Conservation (phyloP, 2,329 filamentous ascomycete genomes). For the Colletotrichum sp. region DNA sequence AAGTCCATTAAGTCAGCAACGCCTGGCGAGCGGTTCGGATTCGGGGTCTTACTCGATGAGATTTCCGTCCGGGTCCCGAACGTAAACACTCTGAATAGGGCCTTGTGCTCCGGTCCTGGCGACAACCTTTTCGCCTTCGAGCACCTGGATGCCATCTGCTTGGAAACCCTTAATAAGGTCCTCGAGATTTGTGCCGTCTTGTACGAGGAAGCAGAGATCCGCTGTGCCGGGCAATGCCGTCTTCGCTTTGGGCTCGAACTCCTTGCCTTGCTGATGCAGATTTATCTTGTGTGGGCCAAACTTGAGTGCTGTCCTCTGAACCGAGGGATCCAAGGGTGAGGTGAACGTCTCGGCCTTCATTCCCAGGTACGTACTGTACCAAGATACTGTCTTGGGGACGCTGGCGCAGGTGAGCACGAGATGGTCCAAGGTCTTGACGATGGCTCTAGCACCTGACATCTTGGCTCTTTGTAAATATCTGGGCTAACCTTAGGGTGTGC, state of each 20-base stretch:
- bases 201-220: conserved; percentile 64
- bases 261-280: conserved; percentile 60
- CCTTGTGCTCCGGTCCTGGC: conserved; percentile 61
- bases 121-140: conserved; percentile 57
- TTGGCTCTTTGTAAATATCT: not conserved
- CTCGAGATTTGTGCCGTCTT: conserved; percentile 48
- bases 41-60: conserved; percentile 59
- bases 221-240: conserved; percentile 60
- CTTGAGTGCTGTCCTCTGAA: conserved; percentile 53
- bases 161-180: conserved; percentile 47
- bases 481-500: too few species aligned
- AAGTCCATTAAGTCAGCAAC: not conserved
- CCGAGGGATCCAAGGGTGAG: conserved; percentile 39
- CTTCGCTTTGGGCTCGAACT: conserved; percentile 65
- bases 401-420: conserved; percentile 63
- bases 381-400: conserved; percentile 53
- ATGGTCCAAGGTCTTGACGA: conserved; percentile 59
- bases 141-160: conserved; percentile 49
- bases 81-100: conserved; percentile 61
- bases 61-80: conserved; percentile 66
- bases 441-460: conserved; percentile 15
- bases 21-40: not conserved
- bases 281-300: conserved; percentile 69
- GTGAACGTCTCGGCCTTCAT: conserved; percentile 61
- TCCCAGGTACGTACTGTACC: conserved; percentile 61